A percentile compares a stretch with the other conserved stretches of the same genome.
phyloP scores from a whole-genome alignment of 2,329 filamentous ascomycete species.

The Fusarium subglutinans region DNA sequence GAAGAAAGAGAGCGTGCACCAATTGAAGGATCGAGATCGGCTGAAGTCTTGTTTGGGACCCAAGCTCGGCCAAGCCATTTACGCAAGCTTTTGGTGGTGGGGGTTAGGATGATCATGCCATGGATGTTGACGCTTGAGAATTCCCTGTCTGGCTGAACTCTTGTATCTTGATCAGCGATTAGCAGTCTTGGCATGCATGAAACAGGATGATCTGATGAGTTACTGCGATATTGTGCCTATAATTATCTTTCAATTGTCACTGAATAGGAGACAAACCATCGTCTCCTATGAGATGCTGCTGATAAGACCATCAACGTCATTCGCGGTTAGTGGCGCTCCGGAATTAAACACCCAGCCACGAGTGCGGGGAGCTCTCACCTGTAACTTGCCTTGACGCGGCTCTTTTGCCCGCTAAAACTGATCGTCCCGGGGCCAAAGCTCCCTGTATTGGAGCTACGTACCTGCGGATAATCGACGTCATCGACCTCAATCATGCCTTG shows the following conservation, averaged over 20 bases:
- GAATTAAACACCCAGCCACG: neutral
- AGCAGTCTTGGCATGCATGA: conserved; percentile 17
- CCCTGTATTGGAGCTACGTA: conserved; percentile 12
- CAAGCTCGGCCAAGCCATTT: conserved; percentile 35
- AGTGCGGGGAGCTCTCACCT: conserved; percentile 22
- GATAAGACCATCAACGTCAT: conserved; percentile 13
- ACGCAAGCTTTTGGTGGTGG: conserved; percentile 35
- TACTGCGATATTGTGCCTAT: neutral
- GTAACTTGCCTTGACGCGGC: conserved; percentile 24
- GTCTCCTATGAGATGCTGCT: neutral
- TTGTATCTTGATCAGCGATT: conserved; percentile 14
- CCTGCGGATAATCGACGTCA: conserved; percentile 35
- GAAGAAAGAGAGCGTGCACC: neutral
- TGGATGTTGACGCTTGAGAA: neutral
- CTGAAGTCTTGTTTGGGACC: conserved; percentile 4
- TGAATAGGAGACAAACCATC: neutral
- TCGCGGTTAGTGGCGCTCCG: conserved; percentile 8
- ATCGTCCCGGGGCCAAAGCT: conserved; percentile 27
- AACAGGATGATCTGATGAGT: neutral
- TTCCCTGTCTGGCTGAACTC: conserved; percentile 24
- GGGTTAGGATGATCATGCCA: conserved; percentile 7
- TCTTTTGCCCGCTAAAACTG: conserved; percentile 24
- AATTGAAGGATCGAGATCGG: conserved; percentile 31
- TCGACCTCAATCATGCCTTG: conserved; percentile 35
- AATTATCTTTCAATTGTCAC: neutral